These are phyloP conservation scores for Amauroascus verrucosus DNA, from an alignment of 2,329 filamentous ascomycete species.

Conservation along the genomic window DNA sequence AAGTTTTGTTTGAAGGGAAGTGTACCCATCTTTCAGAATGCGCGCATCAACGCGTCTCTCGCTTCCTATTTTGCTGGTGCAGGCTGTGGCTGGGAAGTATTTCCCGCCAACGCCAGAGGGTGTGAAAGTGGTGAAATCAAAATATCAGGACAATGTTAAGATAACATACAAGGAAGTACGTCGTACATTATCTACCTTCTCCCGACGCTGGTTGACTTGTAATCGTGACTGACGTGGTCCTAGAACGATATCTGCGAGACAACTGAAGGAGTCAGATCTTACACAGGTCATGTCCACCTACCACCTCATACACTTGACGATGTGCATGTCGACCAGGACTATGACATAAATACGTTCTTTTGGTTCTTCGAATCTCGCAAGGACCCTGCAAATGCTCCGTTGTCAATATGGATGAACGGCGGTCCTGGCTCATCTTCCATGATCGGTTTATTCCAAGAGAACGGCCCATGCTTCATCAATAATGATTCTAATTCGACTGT, in stretches of 20 bases:
- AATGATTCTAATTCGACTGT: slow-evolving; percentile 28
- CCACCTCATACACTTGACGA: slow-evolving; percentile 14
- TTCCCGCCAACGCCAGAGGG: slow-evolving; percentile 36
- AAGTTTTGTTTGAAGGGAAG: background rate
- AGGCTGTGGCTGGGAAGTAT: slow-evolving; percentile 9
- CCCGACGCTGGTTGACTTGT: background rate
- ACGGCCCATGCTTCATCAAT: slow-evolving; percentile 37
- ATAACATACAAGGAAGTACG: slow-evolving; percentile 40
- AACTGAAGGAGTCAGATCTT: slow-evolving; percentile 15
- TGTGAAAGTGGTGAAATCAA: slow-evolving; percentile 35
- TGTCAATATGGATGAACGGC: slow-evolving; percentile 40
- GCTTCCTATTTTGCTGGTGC: slow-evolving; percentile 6
- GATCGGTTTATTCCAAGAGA: slow-evolving; percentile 35
- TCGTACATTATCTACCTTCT: background rate
- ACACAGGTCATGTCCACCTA: slow-evolving; percentile 17
- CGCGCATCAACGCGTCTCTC: slow-evolving; percentile 5
- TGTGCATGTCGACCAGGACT: slow-evolving; percentile 14
- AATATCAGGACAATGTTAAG: slow-evolving; percentile 29
- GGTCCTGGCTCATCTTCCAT: slow-evolving; percentile 39
- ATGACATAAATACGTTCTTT: slow-evolving; percentile 23
- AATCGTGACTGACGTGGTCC: background rate
- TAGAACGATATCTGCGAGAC: slow-evolving; percentile 16
- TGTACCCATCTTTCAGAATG: background rate
- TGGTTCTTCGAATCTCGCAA: slow-evolving; percentile 43
- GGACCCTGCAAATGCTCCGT: slow-evolving; percentile 35